phyloP scores from a whole-genome alignment of 1,139 yeast species.

The Pichia sp. region DNA sequence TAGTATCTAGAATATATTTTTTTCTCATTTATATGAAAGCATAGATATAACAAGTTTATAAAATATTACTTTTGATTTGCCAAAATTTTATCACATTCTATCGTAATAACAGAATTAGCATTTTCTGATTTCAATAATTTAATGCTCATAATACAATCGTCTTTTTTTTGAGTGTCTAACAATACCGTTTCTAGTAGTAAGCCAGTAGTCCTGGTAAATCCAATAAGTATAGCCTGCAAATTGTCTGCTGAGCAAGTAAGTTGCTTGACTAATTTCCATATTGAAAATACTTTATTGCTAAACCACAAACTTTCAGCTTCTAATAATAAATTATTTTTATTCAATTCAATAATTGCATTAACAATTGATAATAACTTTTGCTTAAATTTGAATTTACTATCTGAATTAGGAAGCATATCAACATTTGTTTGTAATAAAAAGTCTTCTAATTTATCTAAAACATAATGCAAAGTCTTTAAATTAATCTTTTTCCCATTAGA shows the following conservation, averaged over 20 bases:
- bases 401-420: constrained; percentile 12
- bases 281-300: neutral
- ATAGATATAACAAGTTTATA: neutral
- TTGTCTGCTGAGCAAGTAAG: constrained; percentile 33
- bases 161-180: constrained; percentile 6
- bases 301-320: neutral
- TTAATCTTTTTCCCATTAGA: constrained; percentile 7
- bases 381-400: constrained; percentile 13
- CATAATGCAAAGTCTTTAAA: constrained; percentile 5
- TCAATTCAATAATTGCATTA: constrained; percentile 4
- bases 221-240: constrained; percentile 60
- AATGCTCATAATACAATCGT: constrained; percentile 25
- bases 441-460: neutral
- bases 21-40: neutral
- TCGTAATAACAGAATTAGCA: constrained; percentile 33
- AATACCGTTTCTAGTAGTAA: constrained; percentile 6
- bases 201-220: constrained; percentile 28
- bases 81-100: constrained; percentile 31
- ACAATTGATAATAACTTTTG: constrained; percentile 5
- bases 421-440: constrained; percentile 6
- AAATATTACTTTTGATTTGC: neutral
- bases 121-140: constrained; percentile 28
- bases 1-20: neutral
- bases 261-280: constrained; percentile 9
- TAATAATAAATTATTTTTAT: constrained; percentile 1